Evolutionary conservation across 1,284 basidiomycete species (phyloP), one percentile per base, ranked within the genome.

Genomic region (Papiliotrema fonsecae): DNA sequence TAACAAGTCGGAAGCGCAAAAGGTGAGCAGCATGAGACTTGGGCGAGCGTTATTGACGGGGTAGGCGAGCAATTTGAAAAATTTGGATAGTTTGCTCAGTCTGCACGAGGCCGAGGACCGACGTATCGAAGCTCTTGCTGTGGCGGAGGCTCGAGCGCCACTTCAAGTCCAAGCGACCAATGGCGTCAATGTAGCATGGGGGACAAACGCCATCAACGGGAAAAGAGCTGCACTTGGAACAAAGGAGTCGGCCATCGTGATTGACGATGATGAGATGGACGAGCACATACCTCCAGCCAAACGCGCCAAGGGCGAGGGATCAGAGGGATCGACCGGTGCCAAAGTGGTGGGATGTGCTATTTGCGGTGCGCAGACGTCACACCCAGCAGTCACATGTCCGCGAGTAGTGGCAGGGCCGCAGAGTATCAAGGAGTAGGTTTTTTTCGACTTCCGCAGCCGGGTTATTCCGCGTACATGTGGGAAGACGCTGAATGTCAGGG

Each of bases 381-480:
- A 58, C 38, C 19, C 14, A 11, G 41, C 47, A 11, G 24, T 26
- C 14, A 11, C 31, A 13, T 59, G 57, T 32, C 57, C 57, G 3
- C 47, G 52, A 3, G 52, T 59, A 1, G 6, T n/a, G 13, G 49
- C 50, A 31, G 57, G 57, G 7, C 48, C 57, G 2, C 45, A 49
- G 2, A 51, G 45, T 39, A 53, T 57, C 26, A 32, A 38, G n/a
- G 32, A 21, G 55, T 57, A 40, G 48, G 53, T 46, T 2, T 37
- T 24, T 31, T 14, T 24, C 24, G 13, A n/a, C 24, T 5, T 32
- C 7, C 16, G 11, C n/a, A 42, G 5, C n/a, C 30, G 7, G 2
- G 6, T 45, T 10, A 37, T 36, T 32, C 2, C 16, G 26, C 31
- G 21, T 21, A 42, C 39, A 32, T 6, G 5, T 14, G 6, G 32